Evolutionary conservation across 73 alveolate genomes (phyloP), one percentile per base, ranked within the genome.

Genomic region (Paramecium sexaurelia): DNA sequence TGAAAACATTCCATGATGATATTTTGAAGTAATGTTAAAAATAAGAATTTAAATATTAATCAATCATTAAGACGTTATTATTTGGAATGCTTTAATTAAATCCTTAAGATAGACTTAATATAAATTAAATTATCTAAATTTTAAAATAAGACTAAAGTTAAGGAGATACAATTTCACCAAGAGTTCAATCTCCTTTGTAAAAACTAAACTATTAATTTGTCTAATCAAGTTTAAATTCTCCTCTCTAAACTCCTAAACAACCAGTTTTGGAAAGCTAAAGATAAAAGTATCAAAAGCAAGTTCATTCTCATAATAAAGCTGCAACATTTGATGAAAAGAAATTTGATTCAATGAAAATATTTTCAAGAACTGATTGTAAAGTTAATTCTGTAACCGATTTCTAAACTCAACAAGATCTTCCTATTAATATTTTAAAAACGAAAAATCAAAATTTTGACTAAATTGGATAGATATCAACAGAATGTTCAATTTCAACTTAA

Each of bases 71-170:
- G 7, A 32, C 39, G 9, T 29, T 61, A 27, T 5, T 61, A 29
- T 26, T 29, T 26, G 83, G 83, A 26, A 32, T 61, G 83, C 83
- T 61, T 26, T 61, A 61, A 26, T 11, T 61, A 61, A 32, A 61
- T 26, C 83, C 83, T 61, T 9, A 61, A 61, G 83, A 61, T 24
- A 61, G 83, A 61, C 26, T 61, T 7, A 61, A 61, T 61, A 61
- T 61, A 13, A 32, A 26, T 29, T 61, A 61, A 32, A 32, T 61
- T 29, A 9, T 61, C 11, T 5, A 61, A 32, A 61, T 61, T 5
- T 29, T 61, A 20, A 11, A 61, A 11, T 13, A 26, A 61, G 83
- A 61, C 22, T 20, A 29, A 61, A 10, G 39, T 27, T 20, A 61
- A 32, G 17, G 32, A 10, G 67, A 61, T 61, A 61, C 20, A 10